A percentile compares a stretch with the other conserved stretches of the same genome.
Conservation (phyloP, 179 eudicot genomes). For the Spergularia azorica region DNA sequence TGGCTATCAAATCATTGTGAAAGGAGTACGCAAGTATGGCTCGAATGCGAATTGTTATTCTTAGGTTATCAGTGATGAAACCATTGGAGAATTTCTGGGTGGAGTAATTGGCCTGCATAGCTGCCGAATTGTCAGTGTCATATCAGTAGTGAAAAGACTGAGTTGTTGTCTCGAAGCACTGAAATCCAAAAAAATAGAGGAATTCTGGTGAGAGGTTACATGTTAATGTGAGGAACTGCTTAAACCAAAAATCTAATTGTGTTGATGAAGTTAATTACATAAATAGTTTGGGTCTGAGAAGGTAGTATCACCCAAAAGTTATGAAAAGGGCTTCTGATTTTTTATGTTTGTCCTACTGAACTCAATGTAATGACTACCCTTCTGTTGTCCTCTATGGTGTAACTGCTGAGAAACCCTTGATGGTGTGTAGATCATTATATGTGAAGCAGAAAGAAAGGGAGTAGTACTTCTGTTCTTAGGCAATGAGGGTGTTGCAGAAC, state of each 20-base stretch:
- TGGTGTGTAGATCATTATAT: neutral
- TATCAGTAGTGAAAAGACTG: neutral
- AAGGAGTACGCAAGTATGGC: neutral
- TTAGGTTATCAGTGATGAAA: neutral
- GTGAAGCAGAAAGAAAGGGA: neutral
- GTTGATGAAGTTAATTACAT: neutral
- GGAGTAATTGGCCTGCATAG: neutral
- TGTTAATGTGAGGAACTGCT: neutral
- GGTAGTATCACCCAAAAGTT: neutral
- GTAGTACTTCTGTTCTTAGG: neutral
- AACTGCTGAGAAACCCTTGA: neutral
- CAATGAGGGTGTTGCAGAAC: neutral
- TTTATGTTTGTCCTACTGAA: neutral
- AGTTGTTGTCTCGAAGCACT: neutral
- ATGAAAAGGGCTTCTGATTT: neutral
- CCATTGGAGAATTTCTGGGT: neutral
- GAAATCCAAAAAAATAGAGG: neutral
- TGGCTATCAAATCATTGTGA: neutral
- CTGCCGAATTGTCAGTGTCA: neutral
- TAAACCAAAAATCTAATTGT: neutral
- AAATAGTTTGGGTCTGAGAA: neutral
- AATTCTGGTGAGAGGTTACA: neutral
- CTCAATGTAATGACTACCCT: neutral
- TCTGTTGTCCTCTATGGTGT: neutral
- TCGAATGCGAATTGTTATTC: neutral